Evolutionary conservation across 2,329 filamentous ascomycete species (phyloP).

Genomic region (Rhinocladiella similis): DNA sequence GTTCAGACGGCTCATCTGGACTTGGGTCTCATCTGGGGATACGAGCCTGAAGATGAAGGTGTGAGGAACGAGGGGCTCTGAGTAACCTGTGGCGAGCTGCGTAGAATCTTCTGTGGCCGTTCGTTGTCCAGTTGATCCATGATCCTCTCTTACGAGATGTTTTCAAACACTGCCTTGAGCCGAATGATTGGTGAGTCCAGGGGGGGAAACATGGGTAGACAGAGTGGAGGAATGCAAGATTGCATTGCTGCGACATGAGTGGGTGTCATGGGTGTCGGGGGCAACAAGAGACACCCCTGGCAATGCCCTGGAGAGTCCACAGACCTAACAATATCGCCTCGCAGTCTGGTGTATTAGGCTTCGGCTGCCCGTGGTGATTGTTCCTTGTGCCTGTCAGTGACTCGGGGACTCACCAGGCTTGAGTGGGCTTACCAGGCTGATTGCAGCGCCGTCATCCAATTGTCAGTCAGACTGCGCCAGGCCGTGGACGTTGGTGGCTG

Average conservation of each 20-base stretch:
- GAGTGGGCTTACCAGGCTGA: too few relatives aligned
- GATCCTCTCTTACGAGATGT: not conserved
- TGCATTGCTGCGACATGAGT: conserved; percentile 3
- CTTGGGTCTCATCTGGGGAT: too few relatives aligned
- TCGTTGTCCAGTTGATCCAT: conserved; percentile 20
- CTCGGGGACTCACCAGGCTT: too few relatives aligned
- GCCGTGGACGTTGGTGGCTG: too few relatives aligned
- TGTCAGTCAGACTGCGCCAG: too few relatives aligned
- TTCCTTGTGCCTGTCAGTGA: not conserved
- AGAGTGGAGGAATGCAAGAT: conserved; percentile 8
- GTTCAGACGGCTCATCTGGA: not conserved
- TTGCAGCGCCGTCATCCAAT: too few relatives aligned
- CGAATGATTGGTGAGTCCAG: conserved; percentile 10
- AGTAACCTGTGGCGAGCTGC: conserved; percentile 1
- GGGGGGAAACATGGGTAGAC: not conserved
- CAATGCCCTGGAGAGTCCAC: not conserved
- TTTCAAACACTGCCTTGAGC: conserved; percentile 1
- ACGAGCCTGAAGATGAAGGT: too few relatives aligned
- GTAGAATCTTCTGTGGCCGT: conserved; percentile 22
- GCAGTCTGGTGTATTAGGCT: too few relatives aligned
- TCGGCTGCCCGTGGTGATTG: not conserved
- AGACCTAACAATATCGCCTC: too few relatives aligned
- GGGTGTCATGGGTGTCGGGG: not conserved
- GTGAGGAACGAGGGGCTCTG: too few relatives aligned
- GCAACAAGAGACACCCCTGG: not conserved